Evolutionary conservation across 352 stramenopile genomes (phyloP), one percentile per base, ranked within the genome.

Genomic region (Thraustotheca clavata): DNA sequence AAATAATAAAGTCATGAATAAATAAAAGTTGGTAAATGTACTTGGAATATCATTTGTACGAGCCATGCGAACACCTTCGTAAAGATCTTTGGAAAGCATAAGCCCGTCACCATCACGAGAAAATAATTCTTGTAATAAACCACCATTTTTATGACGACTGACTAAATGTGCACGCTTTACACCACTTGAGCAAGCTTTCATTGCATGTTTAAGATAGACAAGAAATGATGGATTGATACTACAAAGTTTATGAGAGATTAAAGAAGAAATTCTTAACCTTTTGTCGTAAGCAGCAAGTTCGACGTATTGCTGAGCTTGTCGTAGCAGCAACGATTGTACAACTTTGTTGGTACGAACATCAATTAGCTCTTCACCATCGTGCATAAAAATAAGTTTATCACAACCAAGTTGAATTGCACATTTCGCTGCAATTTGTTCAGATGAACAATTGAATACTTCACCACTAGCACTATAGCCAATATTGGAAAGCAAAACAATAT

Each of bases 61-160:
- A 12, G 91, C 95, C 74, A 89, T 88, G 29, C 90, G 84, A 59
- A 98, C 96, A 22, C 94, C 91, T 73, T 98, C 96, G 71, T 98
- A 98, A 69, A 98, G 91, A 73, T 99, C 92, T 70, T 96, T 88
- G 34, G 87, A 98, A 71, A 99, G 97, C 71, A 99, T 95, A 29
- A 98, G 92, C 9, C 95, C 96, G 66, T 93, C 84, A 47, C 96
- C 96, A 73, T 99, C 96, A 50, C 95, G 89, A 22, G 96, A 98
- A 72, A 98, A 99, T n/a, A 99, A 79, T 74, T 99, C 96, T 70
- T 98, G 87, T 24, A 99, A 73, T 33, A 99, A 73, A 3, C 88
- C 94, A 35, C 87, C 87, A 52, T 96, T 80, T 5, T 90, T 77
- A 60, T 94, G 83, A 40, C 87, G 82, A 39, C 80, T 94, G 24